A percentile compares a stretch with the other conserved stretches of the same genome.
Evolutionary conservation across 495 filamentous ascomycete species (phyloP).

Genomic region (Aspergillus olivimuriae): DNA sequence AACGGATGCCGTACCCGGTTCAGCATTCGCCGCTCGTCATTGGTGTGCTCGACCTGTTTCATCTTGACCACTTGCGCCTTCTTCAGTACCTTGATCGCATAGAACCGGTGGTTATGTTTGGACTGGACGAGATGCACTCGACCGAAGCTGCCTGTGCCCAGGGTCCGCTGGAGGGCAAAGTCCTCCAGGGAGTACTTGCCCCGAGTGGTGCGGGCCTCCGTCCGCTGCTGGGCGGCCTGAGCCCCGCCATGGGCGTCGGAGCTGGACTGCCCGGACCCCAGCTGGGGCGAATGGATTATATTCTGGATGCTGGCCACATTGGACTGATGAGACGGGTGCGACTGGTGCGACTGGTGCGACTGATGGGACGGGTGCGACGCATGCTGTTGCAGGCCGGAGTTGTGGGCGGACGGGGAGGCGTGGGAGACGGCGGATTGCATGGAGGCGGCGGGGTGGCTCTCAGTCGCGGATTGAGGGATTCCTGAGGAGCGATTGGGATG

Average conservation of each 20-base stretch:
- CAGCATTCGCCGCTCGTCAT: constrained; percentile 93
- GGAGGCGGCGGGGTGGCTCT: constrained; percentile 28
- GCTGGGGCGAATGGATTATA: constrained; percentile 33
- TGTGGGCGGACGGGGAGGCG: constrained; percentile 20
- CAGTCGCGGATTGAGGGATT: constrained; percentile 13
- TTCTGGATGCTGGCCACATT: constrained; percentile 43
- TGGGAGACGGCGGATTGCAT: constrained; percentile 36
- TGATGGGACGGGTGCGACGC: constrained; percentile 28
- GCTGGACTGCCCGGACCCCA: constrained; percentile 13
- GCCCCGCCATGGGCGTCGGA: constrained; percentile 3
- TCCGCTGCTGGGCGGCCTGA: constrained; percentile 16
- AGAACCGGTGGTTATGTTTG: constrained; percentile 93
- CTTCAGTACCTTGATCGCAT: constrained; percentile 96
- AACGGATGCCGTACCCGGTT: constrained; percentile 95
- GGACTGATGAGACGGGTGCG: constrained; percentile 22
- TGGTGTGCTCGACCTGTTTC: constrained; percentile 99
- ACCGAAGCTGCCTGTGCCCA: constrained; percentile 96
- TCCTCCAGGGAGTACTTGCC: constrained; percentile 95
- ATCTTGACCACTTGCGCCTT: constrained; percentile 99
- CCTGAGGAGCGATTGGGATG: constrained; percentile 18
- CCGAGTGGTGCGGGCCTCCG: constrained; percentile 67
- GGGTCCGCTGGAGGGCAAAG: constrained; percentile 79
- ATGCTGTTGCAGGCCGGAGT: constrained; percentile 15
- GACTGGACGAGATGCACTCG: constrained; percentile 94
- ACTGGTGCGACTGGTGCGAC: too few species aligned